Evolutionary conservation across 805 yeast species (phyloP).

Genomic region (Pichia heedii): DNA sequence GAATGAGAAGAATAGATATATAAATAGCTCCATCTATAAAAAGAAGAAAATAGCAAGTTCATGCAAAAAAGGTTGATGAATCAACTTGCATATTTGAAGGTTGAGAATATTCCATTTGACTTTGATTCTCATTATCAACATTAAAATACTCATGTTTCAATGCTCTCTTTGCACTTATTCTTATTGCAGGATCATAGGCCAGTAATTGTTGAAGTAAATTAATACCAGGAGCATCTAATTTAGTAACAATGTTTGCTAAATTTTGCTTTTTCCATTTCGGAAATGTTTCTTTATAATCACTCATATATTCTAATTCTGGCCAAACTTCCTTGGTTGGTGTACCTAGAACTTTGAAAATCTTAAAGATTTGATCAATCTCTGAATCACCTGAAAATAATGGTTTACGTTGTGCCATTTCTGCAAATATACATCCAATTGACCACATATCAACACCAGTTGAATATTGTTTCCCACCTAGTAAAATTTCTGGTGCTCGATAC

Average conservation of each 20-base stretch:
- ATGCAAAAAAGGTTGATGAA: constrained; percentile 27
- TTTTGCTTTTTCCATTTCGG: constrained; percentile 81
- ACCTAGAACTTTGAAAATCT: constrained; percentile 86
- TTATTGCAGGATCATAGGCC: constrained; percentile 84
- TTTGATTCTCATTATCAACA: constrained; percentile 31
- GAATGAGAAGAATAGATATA: too few species aligned
- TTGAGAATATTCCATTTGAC: constrained; percentile 24
- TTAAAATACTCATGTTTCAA: constrained; percentile 80
- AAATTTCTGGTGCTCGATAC: constrained; percentile 95
- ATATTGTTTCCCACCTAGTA: constrained; percentile 93
- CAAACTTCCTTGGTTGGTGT: constrained; percentile 89
- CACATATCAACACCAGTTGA: constrained; percentile 98
- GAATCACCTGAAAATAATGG: constrained; percentile 97
- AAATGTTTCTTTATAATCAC: constrained; percentile 89
- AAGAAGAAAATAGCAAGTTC: neutral
- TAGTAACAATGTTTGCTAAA: constrained; percentile 64
- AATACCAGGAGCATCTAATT: constrained; percentile 73
- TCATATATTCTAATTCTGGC: constrained; percentile 89
- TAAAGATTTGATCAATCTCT: constrained; percentile 92
- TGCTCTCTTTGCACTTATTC: constrained; percentile 93
- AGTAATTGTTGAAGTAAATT: constrained; percentile 73
- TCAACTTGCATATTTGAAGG: constrained; percentile 30
- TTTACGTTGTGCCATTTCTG: constrained; percentile 94
- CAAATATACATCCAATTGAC: constrained; percentile 97
- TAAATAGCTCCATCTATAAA: too few species aligned